Evolutionary conservation across 2,329 filamentous ascomycete genomes (phyloP).

Genomic region (Talaromyces sp.): DNA sequence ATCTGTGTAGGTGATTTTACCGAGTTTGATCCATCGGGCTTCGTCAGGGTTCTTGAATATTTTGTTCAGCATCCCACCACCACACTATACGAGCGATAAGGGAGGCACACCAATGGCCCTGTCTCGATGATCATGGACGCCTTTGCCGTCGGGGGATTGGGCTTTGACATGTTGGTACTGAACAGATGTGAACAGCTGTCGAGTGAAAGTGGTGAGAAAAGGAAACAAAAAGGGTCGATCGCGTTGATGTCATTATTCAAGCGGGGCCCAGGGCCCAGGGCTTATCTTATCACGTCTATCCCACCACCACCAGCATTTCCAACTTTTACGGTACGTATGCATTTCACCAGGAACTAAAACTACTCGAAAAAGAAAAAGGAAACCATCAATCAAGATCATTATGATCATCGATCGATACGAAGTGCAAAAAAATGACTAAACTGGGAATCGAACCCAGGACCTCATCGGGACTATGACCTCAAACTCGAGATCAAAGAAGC

Average conservation of each 20-base stretch:
- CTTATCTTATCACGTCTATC: neutral
- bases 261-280: neutral
- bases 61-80: neutral
- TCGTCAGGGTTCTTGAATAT: slow-evolving; percentile 30
- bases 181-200: neutral
- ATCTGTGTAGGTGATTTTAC: slow-evolving; percentile 41
- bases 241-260: neutral
- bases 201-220: neutral
- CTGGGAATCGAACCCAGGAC: neutral
- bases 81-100: neutral
- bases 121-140: slow-evolving; percentile 9
- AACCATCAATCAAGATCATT: neutral
- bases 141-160: neutral
- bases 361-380: neutral
- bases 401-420: neutral
- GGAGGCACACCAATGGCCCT: slow-evolving; percentile 7
- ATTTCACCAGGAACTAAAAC: neutral
- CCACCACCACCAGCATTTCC: too few species aligned
- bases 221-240: neutral
- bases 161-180: neutral
- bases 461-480: neutral
- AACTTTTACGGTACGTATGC: neutral
- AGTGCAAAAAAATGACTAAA: neutral
- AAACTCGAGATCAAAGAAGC: neutral
- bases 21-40: slow-evolving; percentile 39